These are phyloP conservation scores for Suhomyces yuchorum DNA, from an alignment of 1,139 yeast species.

Conservation along the genomic window DNA sequence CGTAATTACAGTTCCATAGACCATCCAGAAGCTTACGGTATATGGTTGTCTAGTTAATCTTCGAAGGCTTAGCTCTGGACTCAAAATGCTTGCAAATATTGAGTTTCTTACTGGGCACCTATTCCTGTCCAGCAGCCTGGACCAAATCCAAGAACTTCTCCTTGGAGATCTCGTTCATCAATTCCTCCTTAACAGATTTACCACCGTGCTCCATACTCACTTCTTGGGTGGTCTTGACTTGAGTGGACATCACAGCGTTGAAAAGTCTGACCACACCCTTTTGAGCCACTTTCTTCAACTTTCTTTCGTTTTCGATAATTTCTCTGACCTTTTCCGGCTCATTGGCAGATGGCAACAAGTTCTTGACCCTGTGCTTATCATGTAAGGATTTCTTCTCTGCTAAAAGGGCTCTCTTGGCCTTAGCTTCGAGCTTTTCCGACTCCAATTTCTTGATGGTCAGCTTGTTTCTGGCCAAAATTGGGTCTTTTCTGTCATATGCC, in stretches of 20 bases:
- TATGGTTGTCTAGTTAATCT: too few relatives aligned
- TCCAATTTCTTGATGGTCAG: constrained; percentile 72
- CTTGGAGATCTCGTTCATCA: constrained; percentile 79
- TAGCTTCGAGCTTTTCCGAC: constrained; percentile 76
- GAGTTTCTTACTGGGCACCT: constrained; percentile 1
- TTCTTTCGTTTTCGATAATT: constrained; percentile 67
- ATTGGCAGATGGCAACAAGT: constrained; percentile 63
- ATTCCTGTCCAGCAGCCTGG: constrained; percentile 68
- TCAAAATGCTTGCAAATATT: not conserved
- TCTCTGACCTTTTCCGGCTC: constrained; percentile 56
- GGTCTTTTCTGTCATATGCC: constrained; percentile 85
- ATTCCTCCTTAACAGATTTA: constrained; percentile 55
- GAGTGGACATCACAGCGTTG: constrained; percentile 88
- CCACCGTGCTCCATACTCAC: constrained; percentile 39
- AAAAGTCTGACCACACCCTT: constrained; percentile 90
- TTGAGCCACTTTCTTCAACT: constrained; percentile 82
- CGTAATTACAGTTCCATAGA: too few relatives aligned
- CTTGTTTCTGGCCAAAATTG: constrained; percentile 82
- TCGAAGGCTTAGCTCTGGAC: not conserved
- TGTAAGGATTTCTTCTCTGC: constrained; percentile 71
- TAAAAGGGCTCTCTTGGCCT: constrained; percentile 72
- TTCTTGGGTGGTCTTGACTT: constrained; percentile 56
- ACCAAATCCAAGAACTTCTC: constrained; percentile 89
- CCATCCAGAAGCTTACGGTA: too few relatives aligned
- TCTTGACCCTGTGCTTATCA: constrained; percentile 67